Base-by-base conservation (phyloP, 495 filamentous ascomycete genomes). In the Aspergillus saccharolyticus region DNA sequence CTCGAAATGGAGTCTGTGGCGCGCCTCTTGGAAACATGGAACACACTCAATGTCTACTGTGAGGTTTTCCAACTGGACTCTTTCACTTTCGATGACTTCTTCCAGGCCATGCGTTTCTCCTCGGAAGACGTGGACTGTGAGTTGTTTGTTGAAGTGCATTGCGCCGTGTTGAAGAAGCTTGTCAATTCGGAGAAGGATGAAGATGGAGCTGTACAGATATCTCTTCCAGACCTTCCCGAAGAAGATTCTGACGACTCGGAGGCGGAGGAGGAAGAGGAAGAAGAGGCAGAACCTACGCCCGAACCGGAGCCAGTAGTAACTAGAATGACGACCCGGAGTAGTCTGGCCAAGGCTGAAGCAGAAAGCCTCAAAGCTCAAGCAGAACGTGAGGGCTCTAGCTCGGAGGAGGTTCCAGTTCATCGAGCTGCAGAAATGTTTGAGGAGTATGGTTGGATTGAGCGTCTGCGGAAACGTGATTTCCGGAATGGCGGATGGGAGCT, bases 61-160 rank as follows among this genome's bases (percentile, higher is more conserved):
- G 89, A 96, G 65, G 86, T 96, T 10, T 96, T 90, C 63, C 83
- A 89, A 60, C 79, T 98, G 20, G 94, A 98, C 68, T 97, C 93
- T 0, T 98, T 97, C 65, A 97, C 93, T 0, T 93, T 98, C 63
- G 94, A 98, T 66, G 95, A 98, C 72, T 97, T 89, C 64, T 72
- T 96, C 18, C 89, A 97, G 64, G 88, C 93, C 4, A 84, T 98
- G 78, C 80, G 85, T 49, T 87, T 94, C 54, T 81, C 85, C 0
- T 89, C 85, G 0, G 83, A 88, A 10, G 89, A 91, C 25, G 76
- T 85, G 1, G 86, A 90, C 21, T 96, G 95, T 53, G 86, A 97
- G 66, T 78, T 98, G 0, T 89, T 96, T 62, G 85, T 87, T 22
- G 94, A 98, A 66, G 82, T 93, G 0, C 92, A 97, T 69, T 98